A percentile compares a stretch with the other conserved stretches of the same genome.
phyloP scores from a whole-genome alignment of 2,329 filamentous ascomycete genomes.

The Fusarium sp. region DNA sequence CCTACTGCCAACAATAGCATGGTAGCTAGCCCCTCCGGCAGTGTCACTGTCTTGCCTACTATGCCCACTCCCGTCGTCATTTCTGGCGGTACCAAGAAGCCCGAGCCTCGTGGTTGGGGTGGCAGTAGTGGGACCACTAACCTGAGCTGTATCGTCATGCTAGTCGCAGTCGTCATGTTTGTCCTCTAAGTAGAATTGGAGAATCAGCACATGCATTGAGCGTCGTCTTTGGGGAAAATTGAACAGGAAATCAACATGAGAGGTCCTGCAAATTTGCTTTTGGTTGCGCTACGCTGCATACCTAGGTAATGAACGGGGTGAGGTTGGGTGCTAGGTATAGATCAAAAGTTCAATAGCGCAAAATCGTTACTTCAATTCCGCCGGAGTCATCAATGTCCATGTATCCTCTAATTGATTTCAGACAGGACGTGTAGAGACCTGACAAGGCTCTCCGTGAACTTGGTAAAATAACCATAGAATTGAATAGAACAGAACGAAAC shows the following conservation, averaged over 20 bases:
- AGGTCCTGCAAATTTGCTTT: slow-evolving; percentile 41
- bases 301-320: slow-evolving; percentile 48
- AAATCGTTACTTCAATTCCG: slow-evolving; percentile 11
- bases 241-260: slow-evolving; percentile 38
- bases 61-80: slow-evolving; percentile 50
- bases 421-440: too few relatives aligned
- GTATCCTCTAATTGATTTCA: too few relatives aligned
- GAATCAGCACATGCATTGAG: not conserved
- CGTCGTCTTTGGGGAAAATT: not conserved
- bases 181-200: slow-evolving; percentile 48
- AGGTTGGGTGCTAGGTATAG: slow-evolving; percentile 42
- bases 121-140: slow-evolving; percentile 52
- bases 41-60: slow-evolving; percentile 42
- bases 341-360: slow-evolving; percentile 34
- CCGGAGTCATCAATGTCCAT: not conserved
- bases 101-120: slow-evolving; percentile 51
- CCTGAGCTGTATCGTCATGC: slow-evolving; percentile 56
- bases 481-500: too few relatives aligned
- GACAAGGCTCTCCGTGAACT: too few relatives aligned
- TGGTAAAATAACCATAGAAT: too few relatives aligned
- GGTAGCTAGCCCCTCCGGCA: slow-evolving; percentile 45
- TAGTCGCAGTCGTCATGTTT: slow-evolving; percentile 55
- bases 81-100: slow-evolving; percentile 55
- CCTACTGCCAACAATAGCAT: slow-evolving; percentile 52
- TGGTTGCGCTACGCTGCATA: slow-evolving; percentile 42